Conservation (phyloP, 176 grass and related monocot species). For the Oryza brachyantha region DNA sequence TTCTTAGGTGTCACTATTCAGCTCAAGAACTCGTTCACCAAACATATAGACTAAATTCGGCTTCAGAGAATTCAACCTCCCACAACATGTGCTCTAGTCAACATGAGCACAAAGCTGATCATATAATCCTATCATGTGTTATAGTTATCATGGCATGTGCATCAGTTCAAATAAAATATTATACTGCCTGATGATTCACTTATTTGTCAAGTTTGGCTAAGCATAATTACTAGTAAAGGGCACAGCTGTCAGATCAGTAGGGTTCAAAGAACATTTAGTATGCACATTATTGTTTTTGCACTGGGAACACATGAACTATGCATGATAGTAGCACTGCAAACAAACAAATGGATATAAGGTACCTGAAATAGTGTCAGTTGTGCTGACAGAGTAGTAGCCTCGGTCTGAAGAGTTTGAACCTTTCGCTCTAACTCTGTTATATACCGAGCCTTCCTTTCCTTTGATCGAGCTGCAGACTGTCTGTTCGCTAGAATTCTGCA, state of each 20-base stretch:
- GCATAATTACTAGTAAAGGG: not conserved
- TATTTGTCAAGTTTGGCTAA: constrained; percentile 9
- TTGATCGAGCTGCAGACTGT: constrained; percentile 90
- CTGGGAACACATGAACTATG: not conserved
- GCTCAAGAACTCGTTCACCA: constrained; percentile 4
- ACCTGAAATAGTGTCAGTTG: constrained; percentile 84
- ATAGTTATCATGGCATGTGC: constrained; percentile 20
- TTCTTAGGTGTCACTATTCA: constrained; percentile 9
- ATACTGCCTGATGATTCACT: not conserved
- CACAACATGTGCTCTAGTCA: constrained; percentile 7
- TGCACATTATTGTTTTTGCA: constrained; percentile 11
- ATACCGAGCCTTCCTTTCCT: constrained; percentile 92
- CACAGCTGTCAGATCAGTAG: not conserved
- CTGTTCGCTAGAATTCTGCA: constrained; percentile 92
- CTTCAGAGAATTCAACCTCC: not conserved
- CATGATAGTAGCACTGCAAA: not conserved
- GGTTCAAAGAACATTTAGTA: constrained; percentile 4
- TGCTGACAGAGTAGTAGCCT: constrained; percentile 79
- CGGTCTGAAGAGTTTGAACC: constrained; percentile 81
- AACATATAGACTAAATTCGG: constrained; percentile 19
- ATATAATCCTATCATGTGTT: constrained; percentile 15
- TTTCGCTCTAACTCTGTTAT: constrained; percentile 84
- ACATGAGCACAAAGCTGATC: constrained; percentile 5
- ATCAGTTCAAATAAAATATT: constrained; percentile 21
- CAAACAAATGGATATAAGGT: constrained; percentile 11